phyloP scores from a whole-genome alignment of 2,329 filamentous ascomycete genomes.

The Colletotrichum viniferum region DNA sequence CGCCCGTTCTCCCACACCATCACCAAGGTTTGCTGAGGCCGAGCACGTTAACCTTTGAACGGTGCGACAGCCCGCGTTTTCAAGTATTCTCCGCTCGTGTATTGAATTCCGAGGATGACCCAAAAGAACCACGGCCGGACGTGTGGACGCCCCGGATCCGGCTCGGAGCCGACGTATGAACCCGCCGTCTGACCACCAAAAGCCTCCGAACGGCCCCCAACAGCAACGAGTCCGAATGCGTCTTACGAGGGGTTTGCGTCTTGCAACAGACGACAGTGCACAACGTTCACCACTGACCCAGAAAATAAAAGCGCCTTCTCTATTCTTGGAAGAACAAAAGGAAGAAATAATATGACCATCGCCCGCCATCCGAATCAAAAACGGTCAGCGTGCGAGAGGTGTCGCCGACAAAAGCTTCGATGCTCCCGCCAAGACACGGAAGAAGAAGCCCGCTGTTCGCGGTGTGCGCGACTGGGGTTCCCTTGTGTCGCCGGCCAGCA shows the following conservation, averaged over 20 bases:
- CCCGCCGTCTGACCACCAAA: not conserved
- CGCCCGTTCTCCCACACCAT: not conserved
- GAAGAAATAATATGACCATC: not conserved
- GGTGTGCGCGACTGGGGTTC: conserved; percentile 32
- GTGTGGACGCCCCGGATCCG: not conserved
- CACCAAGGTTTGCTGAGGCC: not conserved
- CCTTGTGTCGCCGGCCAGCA: conserved; percentile 32
- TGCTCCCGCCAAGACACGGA: conserved; percentile 29
- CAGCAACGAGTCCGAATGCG: not conserved
- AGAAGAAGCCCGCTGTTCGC: conserved; percentile 26
- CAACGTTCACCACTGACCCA: not conserved
- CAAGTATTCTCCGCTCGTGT: not conserved
- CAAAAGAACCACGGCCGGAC: not conserved
- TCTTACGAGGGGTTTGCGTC: not conserved
- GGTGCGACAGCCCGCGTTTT: not conserved
- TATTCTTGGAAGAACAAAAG: not conserved
- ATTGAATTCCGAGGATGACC: not conserved
- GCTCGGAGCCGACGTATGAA: not conserved
- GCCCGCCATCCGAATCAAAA: conserved; percentile 33
- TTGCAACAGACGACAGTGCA: not conserved
- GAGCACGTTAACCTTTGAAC: not conserved
- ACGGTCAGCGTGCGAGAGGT: conserved; percentile 36
- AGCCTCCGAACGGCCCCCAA: not conserved
- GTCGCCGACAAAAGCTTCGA: conserved; percentile 35
- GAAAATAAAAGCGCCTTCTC: not conserved